Evolutionary conservation across 768 basidiomycete species (phyloP), one percentile per base, ranked within the genome.

Genomic region (Filobasidium floriforme): DNA sequence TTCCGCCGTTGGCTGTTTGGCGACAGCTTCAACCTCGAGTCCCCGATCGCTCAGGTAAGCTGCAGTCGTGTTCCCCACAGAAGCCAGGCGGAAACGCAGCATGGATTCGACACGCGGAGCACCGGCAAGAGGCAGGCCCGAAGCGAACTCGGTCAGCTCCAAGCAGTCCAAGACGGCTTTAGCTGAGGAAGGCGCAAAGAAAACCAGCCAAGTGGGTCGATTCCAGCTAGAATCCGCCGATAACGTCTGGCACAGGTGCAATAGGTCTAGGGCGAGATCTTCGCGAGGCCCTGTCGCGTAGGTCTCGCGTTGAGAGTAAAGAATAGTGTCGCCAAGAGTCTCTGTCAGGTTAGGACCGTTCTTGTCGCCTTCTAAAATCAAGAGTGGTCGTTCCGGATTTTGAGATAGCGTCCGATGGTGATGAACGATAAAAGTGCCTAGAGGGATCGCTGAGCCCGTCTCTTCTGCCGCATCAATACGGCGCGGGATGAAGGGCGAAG

Each of bases 151-250:
- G 12, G 54, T 57, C 22, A 15, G 18, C 24, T 32, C 54, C 22
- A 57, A 19, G 24, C 54, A 57, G 15, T 57, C 54, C 29, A 57
- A 32, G 54, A 57, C 24, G 4, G 54, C 29, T 24, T 57, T 55
- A 1, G 62, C 62, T 18, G 62, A 63, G 4, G 62, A 63, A n/a
- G 62, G 62, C 7, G 62, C 46, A 41, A 63, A 63, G 62, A 63
- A 63, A 3, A 41, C 62, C 22, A 63, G 29, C 62, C 62, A 63
- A 12, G 52, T 54, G 41, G 54, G 26, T 10, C n/a, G 29, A 19
- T 19, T 62, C 41, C 12, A 28, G 18, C 24, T 55, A 26, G n/a
- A 14, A 26, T 19, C 19, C 15, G 12, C 18, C 49, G 28, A 15
- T 18, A 63, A 9, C 18, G 18, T 49, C 46, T 49, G 46, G 22